Evolutionary conservation across 208 protist genomes (phyloP).

Genomic region (Leishmania arabica): DNA sequence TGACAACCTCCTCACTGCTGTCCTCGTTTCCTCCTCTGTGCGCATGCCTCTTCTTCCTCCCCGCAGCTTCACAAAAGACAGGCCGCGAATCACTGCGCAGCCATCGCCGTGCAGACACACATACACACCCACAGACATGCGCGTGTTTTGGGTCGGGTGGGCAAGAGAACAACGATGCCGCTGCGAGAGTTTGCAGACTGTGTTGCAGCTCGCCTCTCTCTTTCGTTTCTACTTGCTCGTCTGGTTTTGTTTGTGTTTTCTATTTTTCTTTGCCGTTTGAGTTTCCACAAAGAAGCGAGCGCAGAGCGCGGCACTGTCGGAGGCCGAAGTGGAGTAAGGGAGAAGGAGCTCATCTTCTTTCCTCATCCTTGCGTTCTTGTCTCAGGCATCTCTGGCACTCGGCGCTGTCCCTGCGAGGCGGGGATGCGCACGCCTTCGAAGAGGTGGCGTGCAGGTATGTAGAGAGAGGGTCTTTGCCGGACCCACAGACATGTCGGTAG

Average conservation of each 20-base stretch:
- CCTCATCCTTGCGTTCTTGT: background rate
- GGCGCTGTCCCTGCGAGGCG: background rate
- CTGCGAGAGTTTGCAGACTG: background rate
- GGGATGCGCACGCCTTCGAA: background rate
- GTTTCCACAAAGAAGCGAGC: background rate
- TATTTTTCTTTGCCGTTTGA: constrained; percentile 20
- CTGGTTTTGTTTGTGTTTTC: constrained; percentile 21
- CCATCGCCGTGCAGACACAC: background rate
- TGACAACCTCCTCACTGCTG: background rate
- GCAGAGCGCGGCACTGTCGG: background rate
- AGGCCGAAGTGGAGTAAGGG: background rate
- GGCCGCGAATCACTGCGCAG: background rate
- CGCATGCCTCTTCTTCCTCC: background rate
- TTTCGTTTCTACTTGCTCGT: constrained; percentile 13
- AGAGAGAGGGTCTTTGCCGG: background rate
- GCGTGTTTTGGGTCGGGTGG: background rate
- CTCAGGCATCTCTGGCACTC: background rate
- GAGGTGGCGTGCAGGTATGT: background rate
- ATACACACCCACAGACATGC: background rate
- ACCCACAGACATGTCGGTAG: background rate
- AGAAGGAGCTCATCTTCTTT: background rate
- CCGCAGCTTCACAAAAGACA: background rate
- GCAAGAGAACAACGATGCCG: background rate
- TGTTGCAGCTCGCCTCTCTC: background rate
- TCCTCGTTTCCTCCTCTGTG: background rate